phyloP scores from a whole-genome alignment of 805 yeast genomes.

The Tetrapisispora pingtungensis region DNA sequence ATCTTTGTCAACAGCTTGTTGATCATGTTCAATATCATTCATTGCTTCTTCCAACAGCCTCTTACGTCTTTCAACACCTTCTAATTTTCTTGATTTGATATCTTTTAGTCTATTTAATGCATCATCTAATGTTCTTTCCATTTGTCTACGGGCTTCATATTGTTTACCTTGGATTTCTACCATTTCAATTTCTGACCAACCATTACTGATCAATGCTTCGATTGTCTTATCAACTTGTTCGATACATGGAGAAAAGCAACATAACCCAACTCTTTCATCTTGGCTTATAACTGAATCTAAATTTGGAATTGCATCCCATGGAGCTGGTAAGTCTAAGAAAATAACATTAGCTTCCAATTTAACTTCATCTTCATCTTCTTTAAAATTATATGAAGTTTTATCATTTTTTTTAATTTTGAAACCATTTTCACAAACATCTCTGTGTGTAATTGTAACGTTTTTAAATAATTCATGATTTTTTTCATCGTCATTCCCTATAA shows the following conservation, averaged over 20 bases:
- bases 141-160: conserved; percentile 84
- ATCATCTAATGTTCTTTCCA: conserved; percentile 74
- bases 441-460: conserved; percentile 63
- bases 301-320: conserved; percentile 90
- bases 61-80: conserved; percentile 50
- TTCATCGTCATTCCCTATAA: conserved; percentile 21
- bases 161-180: conserved; percentile 78
- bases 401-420: conserved; percentile 41
- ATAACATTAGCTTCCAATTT: conserved; percentile 57
- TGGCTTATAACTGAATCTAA: conserved; percentile 47
- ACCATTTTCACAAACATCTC: conserved; percentile 89
- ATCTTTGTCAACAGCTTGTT: conserved; percentile 12
- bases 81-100: conserved; percentile 60
- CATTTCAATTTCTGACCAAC: conserved; percentile 85
- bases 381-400: conserved; percentile 16
- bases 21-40: conserved; percentile 21
- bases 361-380: conserved; percentile 21
- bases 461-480: conserved; percentile 11
- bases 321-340: conserved; percentile 89
- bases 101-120: conserved; percentile 72
- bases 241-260: conserved; percentile 96
- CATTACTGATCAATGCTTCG: conserved; percentile 57
- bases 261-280: conserved; percentile 51
- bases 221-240: conserved; percentile 92
- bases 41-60: conserved; percentile 22